Evolutionary conservation across 176 grass and related monocot species (phyloP).

Genomic region (Eremochloa ophiuroides): DNA sequence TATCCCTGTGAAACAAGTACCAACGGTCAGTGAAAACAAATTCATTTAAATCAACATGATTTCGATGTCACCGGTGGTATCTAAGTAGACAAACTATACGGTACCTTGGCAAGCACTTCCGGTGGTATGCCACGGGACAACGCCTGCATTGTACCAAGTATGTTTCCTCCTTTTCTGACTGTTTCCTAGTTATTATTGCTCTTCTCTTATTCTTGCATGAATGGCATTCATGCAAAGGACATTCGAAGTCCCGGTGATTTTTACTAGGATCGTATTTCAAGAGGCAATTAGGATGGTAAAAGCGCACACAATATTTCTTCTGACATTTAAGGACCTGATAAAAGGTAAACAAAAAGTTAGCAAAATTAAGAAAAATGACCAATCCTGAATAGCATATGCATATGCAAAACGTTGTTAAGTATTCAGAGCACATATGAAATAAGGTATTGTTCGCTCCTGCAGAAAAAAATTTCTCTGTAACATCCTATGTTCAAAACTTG

Average conservation of each 20-base stretch:
- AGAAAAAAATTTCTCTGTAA: background rate
- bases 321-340: conserved; percentile 5
- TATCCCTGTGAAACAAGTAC: background rate
- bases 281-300: conserved; percentile 21
- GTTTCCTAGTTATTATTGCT: background rate
- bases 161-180: background rate
- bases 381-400: background rate
- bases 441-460: background rate
- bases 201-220: background rate
- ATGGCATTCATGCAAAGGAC: conserved; percentile 25
- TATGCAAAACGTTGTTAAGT: background rate
- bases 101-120: conserved; percentile 28
- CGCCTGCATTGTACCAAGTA: background rate
- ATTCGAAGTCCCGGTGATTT: background rate
- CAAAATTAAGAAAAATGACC: background rate
- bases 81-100: background rate
- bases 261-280: background rate
- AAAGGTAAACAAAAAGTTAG: background rate
- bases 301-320: background rate
- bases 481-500: background rate
- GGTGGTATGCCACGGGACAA: conserved; percentile 13
- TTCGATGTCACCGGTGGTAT: background rate
- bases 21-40: background rate
- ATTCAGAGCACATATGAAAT: background rate
- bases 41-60: background rate